Evolutionary conservation across 2,329 filamentous ascomycete species (phyloP).

Genomic region (Sporothrix globosa): DNA sequence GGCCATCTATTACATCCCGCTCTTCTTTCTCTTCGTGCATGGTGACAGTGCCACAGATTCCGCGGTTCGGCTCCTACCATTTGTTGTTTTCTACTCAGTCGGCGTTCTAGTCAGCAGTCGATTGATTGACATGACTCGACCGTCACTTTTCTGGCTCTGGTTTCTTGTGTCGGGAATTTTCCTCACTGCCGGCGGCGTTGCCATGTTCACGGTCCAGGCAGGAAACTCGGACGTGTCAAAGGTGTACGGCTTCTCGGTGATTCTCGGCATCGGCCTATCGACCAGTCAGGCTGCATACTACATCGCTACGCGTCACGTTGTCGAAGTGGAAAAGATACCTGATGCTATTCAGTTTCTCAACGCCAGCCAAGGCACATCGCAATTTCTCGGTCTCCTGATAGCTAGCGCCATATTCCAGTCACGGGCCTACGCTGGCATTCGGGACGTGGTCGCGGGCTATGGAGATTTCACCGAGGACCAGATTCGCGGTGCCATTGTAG

Average conservation of each 20-base stretch:
- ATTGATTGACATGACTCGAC: slow-evolving; percentile 40
- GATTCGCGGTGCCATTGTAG: slow-evolving; percentile 33
- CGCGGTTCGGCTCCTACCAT: slow-evolving; percentile 47
- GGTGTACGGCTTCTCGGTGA: slow-evolving; percentile 43
- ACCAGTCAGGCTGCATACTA: slow-evolving; percentile 44
- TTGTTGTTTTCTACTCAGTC: slow-evolving; percentile 45
- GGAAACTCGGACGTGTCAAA: slow-evolving; percentile 35
- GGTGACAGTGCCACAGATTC: slow-evolving; percentile 46
- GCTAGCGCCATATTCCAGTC: slow-evolving; percentile 37
- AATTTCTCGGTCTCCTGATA: slow-evolving; percentile 33
- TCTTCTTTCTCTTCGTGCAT: slow-evolving; percentile 55
- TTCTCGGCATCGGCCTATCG: slow-evolving; percentile 49
- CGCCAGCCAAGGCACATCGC: slow-evolving; percentile 40
- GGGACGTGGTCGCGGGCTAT: slow-evolving; percentile 16
- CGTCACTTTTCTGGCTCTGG: slow-evolving; percentile 48
- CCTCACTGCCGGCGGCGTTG: slow-evolving; percentile 43
- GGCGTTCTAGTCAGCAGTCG: slow-evolving; percentile 44
- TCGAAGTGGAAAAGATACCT: slow-evolving; percentile 39
- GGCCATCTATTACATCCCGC: slow-evolving; percentile 55
- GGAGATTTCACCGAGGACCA: slow-evolving; percentile 23
- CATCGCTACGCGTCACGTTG: slow-evolving; percentile 40
- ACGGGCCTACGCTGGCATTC: slow-evolving; percentile 27
- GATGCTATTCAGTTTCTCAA: slow-evolving; percentile 45
- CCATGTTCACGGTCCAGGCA: slow-evolving; percentile 43
- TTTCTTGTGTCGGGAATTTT: slow-evolving; percentile 46